Percentiles rank a stretch among this genome's conserved stretches.
These are phyloP conservation scores for Penicillium olsonii DNA, from an alignment of 2,329 filamentous ascomycete genomes.

Conservation along the genomic window DNA sequence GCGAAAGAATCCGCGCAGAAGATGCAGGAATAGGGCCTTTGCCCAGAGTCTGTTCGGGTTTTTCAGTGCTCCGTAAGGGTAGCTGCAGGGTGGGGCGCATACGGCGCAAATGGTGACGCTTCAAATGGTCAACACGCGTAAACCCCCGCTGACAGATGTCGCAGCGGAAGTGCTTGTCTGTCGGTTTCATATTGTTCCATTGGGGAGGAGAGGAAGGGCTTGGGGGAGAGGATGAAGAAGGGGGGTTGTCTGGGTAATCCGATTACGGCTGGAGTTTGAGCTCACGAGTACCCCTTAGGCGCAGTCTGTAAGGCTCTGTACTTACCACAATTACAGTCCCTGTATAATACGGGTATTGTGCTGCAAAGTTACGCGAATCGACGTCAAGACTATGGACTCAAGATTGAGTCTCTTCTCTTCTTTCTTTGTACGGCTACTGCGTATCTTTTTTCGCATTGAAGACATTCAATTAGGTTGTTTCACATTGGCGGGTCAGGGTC, in stretches of 20 bases:
- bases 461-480: no score
- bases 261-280: slow-evolving; percentile 1
- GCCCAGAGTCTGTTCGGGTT: slow-evolving; percentile 43
- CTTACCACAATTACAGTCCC: neutral
- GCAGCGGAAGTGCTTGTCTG: slow-evolving; percentile 47
- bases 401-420: no score
- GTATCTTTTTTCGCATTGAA: no score
- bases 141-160: slow-evolving; percentile 48
- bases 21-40: slow-evolving; percentile 50
- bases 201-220: slow-evolving; percentile 29
- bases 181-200: slow-evolving; percentile 38
- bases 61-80: slow-evolving; percentile 13
- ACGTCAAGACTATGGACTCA: neutral
- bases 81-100: slow-evolving; percentile 22
- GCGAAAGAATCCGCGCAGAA: slow-evolving; percentile 50
- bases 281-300: neutral
- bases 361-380: neutral
- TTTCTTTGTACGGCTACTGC: no score
- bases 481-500: no score
- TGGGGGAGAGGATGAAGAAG: slow-evolving; percentile 19
- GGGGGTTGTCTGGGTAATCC: slow-evolving; percentile 1
- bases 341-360: slow-evolving; percentile 5
- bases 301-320: neutral
- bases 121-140: slow-evolving; percentile 51
- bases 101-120: slow-evolving; percentile 51